Evolutionary conservation across 192 early-diverging fungal species (phyloP).

Genomic region (Linnemannia zychae): DNA sequence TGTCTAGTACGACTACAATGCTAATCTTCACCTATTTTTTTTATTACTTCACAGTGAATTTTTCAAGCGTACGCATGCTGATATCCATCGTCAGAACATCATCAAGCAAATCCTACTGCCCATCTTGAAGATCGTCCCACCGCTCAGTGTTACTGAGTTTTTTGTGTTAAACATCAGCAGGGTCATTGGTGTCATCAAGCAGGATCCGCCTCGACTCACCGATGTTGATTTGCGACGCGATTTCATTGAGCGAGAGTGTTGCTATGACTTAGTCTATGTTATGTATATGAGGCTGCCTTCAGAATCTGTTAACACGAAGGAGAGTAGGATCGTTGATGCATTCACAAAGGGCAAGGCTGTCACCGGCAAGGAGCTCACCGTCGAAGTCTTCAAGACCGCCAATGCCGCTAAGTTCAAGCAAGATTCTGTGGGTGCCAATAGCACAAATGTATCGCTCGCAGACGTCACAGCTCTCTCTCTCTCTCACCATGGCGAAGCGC

Average conservation of each 20-base stretch:
- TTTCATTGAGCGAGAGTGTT: constrained; percentile 45
- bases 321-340: constrained; percentile 52
- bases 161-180: constrained; percentile 62
- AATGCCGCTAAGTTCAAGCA: constrained; percentile 57
- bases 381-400: constrained; percentile 58
- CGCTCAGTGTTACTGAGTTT: constrained; percentile 59
- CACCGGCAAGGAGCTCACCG: constrained; percentile 60
- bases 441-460: neutral
- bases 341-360: constrained; percentile 40
- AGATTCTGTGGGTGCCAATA: constrained; percentile 24
- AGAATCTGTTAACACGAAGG: constrained; percentile 56
- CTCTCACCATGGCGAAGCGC: neutral
- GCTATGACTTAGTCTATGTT: constrained; percentile 55
- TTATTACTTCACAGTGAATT: constrained; percentile 24
- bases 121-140: constrained; percentile 60
- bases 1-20: neutral
- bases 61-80: constrained; percentile 36
- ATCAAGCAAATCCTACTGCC: constrained; percentile 65
- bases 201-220: constrained; percentile 21
- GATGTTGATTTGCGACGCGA: constrained; percentile 44
- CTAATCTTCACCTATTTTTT: neutral
- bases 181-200: constrained; percentile 66
- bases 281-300: constrained; percentile 59
- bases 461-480: neutral
- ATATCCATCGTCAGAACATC: constrained; percentile 61